Conservation (phyloP, 2,329 filamentous ascomycete genomes). For the Diplodia sapinea region DNA sequence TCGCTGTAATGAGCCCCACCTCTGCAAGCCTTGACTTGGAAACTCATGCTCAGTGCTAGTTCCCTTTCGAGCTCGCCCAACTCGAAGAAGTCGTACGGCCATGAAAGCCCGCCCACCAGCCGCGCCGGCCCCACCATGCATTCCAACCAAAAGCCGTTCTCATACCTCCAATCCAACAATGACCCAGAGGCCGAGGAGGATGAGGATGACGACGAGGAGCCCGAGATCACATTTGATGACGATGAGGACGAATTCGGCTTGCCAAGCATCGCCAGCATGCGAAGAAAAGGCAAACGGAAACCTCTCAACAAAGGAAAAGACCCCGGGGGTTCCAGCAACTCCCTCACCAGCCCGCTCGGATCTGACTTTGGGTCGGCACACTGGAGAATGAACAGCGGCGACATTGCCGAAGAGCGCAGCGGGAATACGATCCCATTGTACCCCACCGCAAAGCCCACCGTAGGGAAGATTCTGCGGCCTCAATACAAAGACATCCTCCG, state of each 20-base stretch:
- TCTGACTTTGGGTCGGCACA: conserved; percentile 38
- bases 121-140: conserved; percentile 60
- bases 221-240: conserved; percentile 79
- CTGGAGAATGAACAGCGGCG: conserved; percentile 80
- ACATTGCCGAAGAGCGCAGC: conserved; percentile 90
- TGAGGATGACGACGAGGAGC: conserved; percentile 62
- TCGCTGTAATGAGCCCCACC: conserved; percentile 64
- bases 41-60: conserved; percentile 15
- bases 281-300: conserved; percentile 67
- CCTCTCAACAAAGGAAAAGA: conserved; percentile 53
- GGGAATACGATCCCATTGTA: conserved; percentile 67
- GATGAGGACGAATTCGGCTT: conserved; percentile 96
- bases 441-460: conserved; percentile 83
- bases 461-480: conserved; percentile 93
- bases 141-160: conserved; percentile 69
- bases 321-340: conserved; percentile 44
- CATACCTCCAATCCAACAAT: conserved; percentile 79
- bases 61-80: conserved; percentile 61
- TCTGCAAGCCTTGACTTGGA: conserved; percentile 3
- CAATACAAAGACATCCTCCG: conserved; percentile 95
- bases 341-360: conserved; percentile 31
- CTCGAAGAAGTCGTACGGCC: conserved; percentile 60
- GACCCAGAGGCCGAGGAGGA: conserved; percentile 74
- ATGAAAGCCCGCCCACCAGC: conserved; percentile 60
- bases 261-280: conserved; percentile 90